These are phyloP conservation scores for Candida pseudocylindracea DNA, from an alignment of 1,139 yeast genomes.

Conservation along the genomic window DNA sequence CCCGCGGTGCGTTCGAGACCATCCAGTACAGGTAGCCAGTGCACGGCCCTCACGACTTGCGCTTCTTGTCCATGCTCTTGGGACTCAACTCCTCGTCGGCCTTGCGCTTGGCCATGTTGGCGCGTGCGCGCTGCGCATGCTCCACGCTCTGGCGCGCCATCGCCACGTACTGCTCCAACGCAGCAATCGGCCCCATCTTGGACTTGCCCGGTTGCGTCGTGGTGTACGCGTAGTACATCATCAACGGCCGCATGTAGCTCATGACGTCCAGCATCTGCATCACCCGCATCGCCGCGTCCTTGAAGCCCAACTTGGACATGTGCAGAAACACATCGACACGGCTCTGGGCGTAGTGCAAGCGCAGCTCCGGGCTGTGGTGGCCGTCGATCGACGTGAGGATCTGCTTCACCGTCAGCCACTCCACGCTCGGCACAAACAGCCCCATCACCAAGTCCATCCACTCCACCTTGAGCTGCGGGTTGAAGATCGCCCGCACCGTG, in stretches of 20 bases:
- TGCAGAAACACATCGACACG: background rate
- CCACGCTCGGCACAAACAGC: background rate
- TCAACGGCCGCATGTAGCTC: constrained; percentile 1
- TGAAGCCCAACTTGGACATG: background rate
- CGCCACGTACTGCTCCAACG: too few species aligned
- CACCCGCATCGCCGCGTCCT: background rate
- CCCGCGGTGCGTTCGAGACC: background rate
- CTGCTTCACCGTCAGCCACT: background rate
- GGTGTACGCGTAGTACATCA: background rate
- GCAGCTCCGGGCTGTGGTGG: background rate
- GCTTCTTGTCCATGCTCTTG: too few species aligned
- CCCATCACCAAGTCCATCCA: constrained; percentile 1
- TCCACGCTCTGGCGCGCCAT: too few species aligned
- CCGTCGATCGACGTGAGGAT: background rate
- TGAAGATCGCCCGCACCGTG: background rate
- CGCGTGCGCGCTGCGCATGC: too few species aligned
- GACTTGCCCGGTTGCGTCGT: too few species aligned
- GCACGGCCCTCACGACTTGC: too few species aligned
- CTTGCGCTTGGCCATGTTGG: too few species aligned
- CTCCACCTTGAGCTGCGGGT: background rate
- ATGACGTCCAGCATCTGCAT: constrained; percentile 1
- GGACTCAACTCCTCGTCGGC: too few species aligned
- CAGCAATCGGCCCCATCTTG: too few species aligned
- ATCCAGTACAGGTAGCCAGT: too few species aligned
- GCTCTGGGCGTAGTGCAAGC: background rate